These are phyloP conservation scores for Malassezia cuniculi DNA, from an alignment of 1,284 basidiomycete species.

Conservation along the genomic window DNA sequence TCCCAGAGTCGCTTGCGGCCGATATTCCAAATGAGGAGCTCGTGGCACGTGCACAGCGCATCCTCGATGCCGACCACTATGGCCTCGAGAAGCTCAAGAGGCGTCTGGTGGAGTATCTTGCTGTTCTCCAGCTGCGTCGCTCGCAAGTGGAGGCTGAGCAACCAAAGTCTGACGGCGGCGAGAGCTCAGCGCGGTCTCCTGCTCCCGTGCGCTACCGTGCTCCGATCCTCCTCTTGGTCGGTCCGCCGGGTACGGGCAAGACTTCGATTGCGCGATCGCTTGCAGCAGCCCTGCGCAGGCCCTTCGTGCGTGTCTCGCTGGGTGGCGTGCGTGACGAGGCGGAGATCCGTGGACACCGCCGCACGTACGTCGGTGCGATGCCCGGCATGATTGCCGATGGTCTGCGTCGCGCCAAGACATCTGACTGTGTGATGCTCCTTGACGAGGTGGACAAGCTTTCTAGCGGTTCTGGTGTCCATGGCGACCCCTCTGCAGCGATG, in stretches of 20 bases:
- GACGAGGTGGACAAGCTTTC: constrained; percentile 49
- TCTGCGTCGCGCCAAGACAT: constrained; percentile 44
- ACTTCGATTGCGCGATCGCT: constrained; percentile 44
- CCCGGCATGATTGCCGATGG: constrained; percentile 56
- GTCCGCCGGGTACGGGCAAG: constrained; percentile 42
- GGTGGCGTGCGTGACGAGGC: constrained; percentile 48
- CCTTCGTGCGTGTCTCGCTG: constrained; percentile 42
- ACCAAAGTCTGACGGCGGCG: constrained; percentile 12
- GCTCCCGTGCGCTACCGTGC: constrained; percentile 49
- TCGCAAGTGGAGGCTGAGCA: constrained; percentile 30
- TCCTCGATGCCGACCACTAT: constrained; percentile 48
- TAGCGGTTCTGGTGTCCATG: constrained; percentile 43
- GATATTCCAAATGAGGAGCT: constrained; percentile 23
- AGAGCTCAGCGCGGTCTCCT: constrained; percentile 15
- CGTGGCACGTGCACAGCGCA: constrained; percentile 32
- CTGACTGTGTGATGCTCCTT: constrained; percentile 47
- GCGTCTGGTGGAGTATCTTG: constrained; percentile 47
- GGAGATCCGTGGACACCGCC: constrained; percentile 46
- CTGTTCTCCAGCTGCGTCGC: constrained; percentile 46
- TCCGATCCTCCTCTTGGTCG: constrained; percentile 62
- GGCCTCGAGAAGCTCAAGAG: constrained; percentile 48
- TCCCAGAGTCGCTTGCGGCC: constrained; percentile 9
- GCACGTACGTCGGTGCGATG: constrained; percentile 45
- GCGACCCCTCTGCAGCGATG: constrained; percentile 47
- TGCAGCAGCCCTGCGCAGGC: constrained; percentile 63